Conservation (phyloP, 2,329 filamentous ascomycete genomes). For the Penicillium sp. region DNA sequence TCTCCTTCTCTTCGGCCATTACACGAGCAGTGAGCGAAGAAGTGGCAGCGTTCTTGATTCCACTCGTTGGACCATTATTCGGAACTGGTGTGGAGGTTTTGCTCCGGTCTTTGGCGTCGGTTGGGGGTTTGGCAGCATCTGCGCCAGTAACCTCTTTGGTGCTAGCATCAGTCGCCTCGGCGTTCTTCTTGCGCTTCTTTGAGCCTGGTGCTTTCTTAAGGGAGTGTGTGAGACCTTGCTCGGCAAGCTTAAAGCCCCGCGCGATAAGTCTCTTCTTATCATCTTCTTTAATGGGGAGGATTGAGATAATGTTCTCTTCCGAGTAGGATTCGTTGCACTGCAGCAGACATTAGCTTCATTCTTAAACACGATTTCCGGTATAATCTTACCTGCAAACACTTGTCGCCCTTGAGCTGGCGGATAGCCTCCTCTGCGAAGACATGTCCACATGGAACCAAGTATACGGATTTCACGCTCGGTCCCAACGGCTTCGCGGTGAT, state of each 20-base stretch:
- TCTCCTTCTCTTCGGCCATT: slow-evolving; percentile 79
- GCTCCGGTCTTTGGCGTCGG: slow-evolving; percentile 24
- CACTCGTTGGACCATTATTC: slow-evolving; percentile 41
- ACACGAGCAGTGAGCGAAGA: slow-evolving; percentile 85
- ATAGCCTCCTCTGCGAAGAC: slow-evolving; percentile 87
- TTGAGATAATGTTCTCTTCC: slow-evolving; percentile 75
- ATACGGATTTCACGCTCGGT: slow-evolving; percentile 76
- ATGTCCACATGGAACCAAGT: slow-evolving; percentile 92
- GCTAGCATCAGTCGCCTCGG: slow-evolving; percentile 34
- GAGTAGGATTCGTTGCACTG: slow-evolving; percentile 76
- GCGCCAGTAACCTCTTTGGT: slow-evolving; percentile 34
- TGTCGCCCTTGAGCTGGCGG: slow-evolving; percentile 71
- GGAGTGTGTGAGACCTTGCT: slow-evolving; percentile 77
- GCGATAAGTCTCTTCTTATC: slow-evolving; percentile 70
- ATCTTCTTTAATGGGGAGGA: slow-evolving; percentile 70
- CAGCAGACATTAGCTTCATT: slow-evolving; percentile 2
- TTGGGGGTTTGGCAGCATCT: slow-evolving; percentile 32
- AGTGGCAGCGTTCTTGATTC: slow-evolving; percentile 86
- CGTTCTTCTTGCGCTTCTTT: slow-evolving; percentile 76
- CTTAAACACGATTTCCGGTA: too few relatives aligned
- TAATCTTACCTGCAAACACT: slow-evolving; percentile 56
- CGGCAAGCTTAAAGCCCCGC: slow-evolving; percentile 68
- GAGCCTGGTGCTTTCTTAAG: slow-evolving; percentile 74
- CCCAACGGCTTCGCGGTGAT: slow-evolving; percentile 86
- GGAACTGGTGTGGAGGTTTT: slow-evolving; percentile 37